Evolutionary conservation across 1,139 yeast genomes (phyloP).

Genomic region (Nakaseomyces bracarensis): DNA sequence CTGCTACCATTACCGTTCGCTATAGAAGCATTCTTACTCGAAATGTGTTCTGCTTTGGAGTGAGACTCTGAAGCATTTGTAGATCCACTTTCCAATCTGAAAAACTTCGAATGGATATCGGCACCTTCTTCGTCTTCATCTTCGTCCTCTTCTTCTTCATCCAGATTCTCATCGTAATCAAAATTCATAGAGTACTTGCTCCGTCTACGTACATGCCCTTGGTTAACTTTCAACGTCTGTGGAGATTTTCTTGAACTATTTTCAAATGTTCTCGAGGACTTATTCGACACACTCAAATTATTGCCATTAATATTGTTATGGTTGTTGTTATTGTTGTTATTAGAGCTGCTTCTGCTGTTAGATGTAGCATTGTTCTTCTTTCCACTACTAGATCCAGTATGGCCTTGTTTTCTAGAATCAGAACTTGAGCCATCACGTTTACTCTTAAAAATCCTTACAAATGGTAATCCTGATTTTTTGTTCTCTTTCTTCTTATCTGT

Average conservation of each 20-base stretch:
- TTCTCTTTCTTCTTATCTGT: conserved; percentile 8
- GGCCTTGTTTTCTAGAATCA: conserved; percentile 6
- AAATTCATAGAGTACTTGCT: conserved; percentile 25
- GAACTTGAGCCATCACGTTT: conserved; percentile 11
- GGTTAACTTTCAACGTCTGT: not conserved
- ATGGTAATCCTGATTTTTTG: conserved; percentile 15
- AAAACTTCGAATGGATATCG: conserved; percentile 21
- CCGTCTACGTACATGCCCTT: conserved; percentile 5
- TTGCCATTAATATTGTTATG: too few relatives aligned
- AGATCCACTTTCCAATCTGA: conserved; percentile 15
- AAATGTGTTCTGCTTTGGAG: not conserved
- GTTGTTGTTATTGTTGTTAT: not conserved
- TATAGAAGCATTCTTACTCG: conserved; percentile 3
- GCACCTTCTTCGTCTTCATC: conserved; percentile 30
- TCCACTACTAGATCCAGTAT: not conserved
- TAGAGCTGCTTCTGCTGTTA: not conserved
- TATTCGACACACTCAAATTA: conserved; percentile 1
- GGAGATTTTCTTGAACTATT: not conserved
- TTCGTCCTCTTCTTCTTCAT: conserved; percentile 30
- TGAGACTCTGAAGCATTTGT: not conserved
- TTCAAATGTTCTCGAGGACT: conserved; percentile 1
- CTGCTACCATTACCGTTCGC: conserved; percentile 9
- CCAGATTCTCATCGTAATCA: conserved; percentile 28
- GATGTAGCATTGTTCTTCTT: conserved; percentile 5
- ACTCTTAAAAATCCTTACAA: conserved; percentile 19